These are phyloP conservation scores for Emmonsia crescens DNA, from an alignment of 2,329 filamentous ascomycete genomes.

Conservation along the genomic window DNA sequence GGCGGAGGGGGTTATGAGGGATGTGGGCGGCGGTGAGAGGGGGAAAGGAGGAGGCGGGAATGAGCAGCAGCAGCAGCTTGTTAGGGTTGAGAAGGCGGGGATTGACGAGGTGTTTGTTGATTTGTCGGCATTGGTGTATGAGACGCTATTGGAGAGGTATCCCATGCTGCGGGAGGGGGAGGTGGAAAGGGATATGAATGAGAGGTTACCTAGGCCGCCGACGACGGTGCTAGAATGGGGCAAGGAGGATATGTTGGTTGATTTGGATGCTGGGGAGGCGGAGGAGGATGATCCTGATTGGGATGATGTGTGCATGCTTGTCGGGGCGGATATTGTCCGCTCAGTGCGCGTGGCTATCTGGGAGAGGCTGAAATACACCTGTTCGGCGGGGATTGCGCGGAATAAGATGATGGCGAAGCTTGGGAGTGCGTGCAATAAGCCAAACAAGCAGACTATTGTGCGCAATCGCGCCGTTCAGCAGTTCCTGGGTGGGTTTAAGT, in stretches of 20 bases:
- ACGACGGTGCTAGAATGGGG: constrained; percentile 71
- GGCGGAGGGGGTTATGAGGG: constrained; percentile 53
- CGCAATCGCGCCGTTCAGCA: constrained; percentile 68
- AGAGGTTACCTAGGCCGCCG: constrained; percentile 61
- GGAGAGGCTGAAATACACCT: constrained; percentile 70
- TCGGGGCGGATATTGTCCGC: constrained; percentile 82
- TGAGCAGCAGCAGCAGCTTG: constrained; percentile 20
- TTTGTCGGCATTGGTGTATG: constrained; percentile 72
- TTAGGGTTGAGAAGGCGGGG: constrained; percentile 78
- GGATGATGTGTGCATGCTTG: constrained; percentile 81
- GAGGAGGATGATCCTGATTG: constrained; percentile 82
- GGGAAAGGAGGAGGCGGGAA: constrained; percentile 8
- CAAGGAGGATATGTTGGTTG: constrained; percentile 63
- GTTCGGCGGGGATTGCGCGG: constrained; percentile 74
- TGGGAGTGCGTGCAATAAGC: constrained; percentile 84
- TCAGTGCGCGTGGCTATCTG: constrained; percentile 59
- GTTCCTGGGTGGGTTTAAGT: constrained; percentile 77
- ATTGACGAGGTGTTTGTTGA: constrained; percentile 96
- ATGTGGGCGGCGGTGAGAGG: constrained; percentile 28
- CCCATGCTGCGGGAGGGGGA: constrained; percentile 50
- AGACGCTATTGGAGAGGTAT: constrained; percentile 62
- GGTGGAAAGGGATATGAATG: constrained; percentile 48
- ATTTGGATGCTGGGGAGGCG: constrained; percentile 59
- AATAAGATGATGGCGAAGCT: constrained; percentile 97
- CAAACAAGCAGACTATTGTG: constrained; percentile 88